phyloP scores from a whole-genome alignment of 2,329 filamentous ascomycete species.

The Penicillium sp. region DNA sequence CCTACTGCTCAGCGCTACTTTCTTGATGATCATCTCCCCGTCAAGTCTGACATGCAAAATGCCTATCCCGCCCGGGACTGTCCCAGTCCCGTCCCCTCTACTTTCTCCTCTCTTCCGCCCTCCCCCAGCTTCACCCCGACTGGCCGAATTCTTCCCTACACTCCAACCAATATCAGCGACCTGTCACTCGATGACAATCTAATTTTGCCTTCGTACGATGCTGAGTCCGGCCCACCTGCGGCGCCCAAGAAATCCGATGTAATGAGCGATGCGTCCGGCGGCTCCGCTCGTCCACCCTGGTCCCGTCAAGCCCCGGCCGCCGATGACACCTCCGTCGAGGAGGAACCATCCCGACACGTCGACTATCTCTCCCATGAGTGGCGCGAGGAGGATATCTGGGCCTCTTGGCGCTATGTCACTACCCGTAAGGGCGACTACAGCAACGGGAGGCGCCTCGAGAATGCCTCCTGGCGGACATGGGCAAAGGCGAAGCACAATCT shows the following conservation, averaged over 20 bases:
- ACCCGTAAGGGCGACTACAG: slow-evolving; percentile 71
- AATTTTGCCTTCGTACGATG: slow-evolving; percentile 42
- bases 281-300: slow-evolving; percentile 45
- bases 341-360: slow-evolving; percentile 78
- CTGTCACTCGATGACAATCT: slow-evolving; percentile 41
- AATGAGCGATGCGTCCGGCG: slow-evolving; percentile 21
- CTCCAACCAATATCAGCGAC: slow-evolving; percentile 36
- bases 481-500: slow-evolving; percentile 85
- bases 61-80: slow-evolving; percentile 23
- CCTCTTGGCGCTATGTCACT: slow-evolving; percentile 90
- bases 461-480: slow-evolving; percentile 97
- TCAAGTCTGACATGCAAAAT: slow-evolving; percentile 26
- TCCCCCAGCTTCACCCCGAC: slow-evolving; percentile 35
- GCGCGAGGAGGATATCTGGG: slow-evolving; percentile 95
- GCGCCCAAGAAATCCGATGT: slow-evolving; percentile 39
- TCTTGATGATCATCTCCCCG: slow-evolving; percentile 20
- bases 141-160: slow-evolving; percentile 28
- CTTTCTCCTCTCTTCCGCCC: slow-evolving; percentile 35
- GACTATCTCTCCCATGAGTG: slow-evolving; percentile 92
- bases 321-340: slow-evolving; percentile 72
- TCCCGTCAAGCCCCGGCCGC: slow-evolving; percentile 60
- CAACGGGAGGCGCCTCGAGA: slow-evolving; percentile 79
- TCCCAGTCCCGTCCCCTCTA: slow-evolving; percentile 25
- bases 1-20: slow-evolving; percentile 33
- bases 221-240: slow-evolving; percentile 35